Evolutionary conservation across 257 asterid species (phyloP).

Genomic region (Scutellaria galericulata): DNA sequence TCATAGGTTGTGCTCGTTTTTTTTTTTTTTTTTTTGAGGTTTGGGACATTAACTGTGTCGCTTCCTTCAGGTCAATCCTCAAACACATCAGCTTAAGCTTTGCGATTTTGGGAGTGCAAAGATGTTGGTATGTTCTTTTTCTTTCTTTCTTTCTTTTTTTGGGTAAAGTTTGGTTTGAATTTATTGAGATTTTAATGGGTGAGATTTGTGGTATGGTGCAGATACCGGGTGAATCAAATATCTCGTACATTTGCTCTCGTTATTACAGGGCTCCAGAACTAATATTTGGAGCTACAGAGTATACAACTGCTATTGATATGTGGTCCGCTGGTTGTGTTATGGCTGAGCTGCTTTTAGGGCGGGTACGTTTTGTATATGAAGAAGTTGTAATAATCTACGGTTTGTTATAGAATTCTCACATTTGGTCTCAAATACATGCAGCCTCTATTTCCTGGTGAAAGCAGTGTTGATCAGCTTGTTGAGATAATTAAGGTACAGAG

Average conservation of each 20-base stretch:
- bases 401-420: conserved; percentile 13
- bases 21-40: neutral
- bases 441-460: conserved; percentile 98
- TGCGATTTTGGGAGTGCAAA: conserved; percentile 85
- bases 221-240: conserved; percentile 91
- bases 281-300: conserved; percentile 91
- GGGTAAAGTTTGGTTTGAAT: neutral
- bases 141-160: neutral
- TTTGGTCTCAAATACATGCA: conserved; percentile 40
- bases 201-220: conserved; percentile 36
- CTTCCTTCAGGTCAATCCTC: conserved; percentile 65
- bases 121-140: conserved; percentile 54
- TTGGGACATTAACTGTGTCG: neutral
- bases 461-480: conserved; percentile 90
- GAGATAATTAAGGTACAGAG: conserved; percentile 82
- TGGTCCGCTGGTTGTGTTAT: conserved; percentile 97
- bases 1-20: neutral
- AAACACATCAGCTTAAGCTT: conserved; percentile 68
- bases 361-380: conserved; percentile 42
- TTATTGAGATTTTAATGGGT: neutral
- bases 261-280: conserved; percentile 95
- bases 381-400: too few relatives aligned
- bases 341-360: conserved; percentile 90
- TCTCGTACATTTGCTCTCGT: conserved; percentile 90
- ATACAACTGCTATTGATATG: conserved; percentile 89